Base-by-base conservation (phyloP, 768 basidiomycete genomes). In the Amanita rimosa region DNA sequence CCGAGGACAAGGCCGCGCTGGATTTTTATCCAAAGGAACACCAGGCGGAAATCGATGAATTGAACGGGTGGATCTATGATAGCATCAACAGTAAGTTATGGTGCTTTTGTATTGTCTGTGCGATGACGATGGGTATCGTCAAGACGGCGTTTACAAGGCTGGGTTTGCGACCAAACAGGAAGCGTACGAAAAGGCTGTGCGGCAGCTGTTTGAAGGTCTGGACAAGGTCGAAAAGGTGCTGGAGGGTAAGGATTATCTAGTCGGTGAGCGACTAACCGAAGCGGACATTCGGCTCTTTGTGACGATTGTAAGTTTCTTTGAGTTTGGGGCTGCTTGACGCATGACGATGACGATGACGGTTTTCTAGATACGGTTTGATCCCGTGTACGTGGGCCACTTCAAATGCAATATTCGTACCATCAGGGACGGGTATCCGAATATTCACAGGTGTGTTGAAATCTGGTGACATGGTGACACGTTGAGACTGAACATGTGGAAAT, bases 361-460 rank as follows among this genome's bases (percentile, higher is more conserved):
- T n/a, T 19, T 45, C 22, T 50, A 89, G 85, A 68, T 90, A 52
- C 88, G 91, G 31, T 94, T 93, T 65, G 92, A 95, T 57, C 81
- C 83, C 1, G 94, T 85, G 13, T 97, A 98, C 64, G 75, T 85
- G 41, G 79, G 83, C 0, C 89, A 92, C 62, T 98, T 98, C 76
- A 97, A 97, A 57, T 94, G 91, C 68, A 93, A 95, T 70, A 62
- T 90, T 54, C 80, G 83, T 26, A 81, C 76, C 37, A 87, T 96
- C 60, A 88, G 94, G 19, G 69, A 81, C 58, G 86, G 86, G 5
- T 98, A 93, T 64, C 93, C 94, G 16, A 75, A 80, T 42, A 76
- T 96, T 43, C 76, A 97, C 66, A 60, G 61, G 79, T 76, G 48
- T 39, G 73, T 36, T n/a, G n/a, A 6, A 21, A 14, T 33, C 4